These are phyloP conservation scores for Dalechampia spathulata DNA, from an alignment of 441 rosid species.

Conservation along the genomic window DNA sequence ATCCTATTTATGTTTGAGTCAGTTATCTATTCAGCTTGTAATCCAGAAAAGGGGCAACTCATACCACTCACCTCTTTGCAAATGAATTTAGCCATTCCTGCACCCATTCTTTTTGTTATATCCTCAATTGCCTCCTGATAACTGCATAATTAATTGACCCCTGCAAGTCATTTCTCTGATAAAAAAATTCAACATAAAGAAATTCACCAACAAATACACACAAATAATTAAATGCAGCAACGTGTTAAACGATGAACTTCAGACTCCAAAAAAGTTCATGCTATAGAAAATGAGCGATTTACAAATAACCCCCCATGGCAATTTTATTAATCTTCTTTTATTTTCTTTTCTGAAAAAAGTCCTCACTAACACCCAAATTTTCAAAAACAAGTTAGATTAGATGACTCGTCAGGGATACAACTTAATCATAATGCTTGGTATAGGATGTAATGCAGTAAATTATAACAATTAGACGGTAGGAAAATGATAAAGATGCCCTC, in stretches of 20 bases:
- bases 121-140: constrained; percentile 64
- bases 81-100: constrained; percentile 97
- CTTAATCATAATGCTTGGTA: too few species aligned
- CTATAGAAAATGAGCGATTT: too few species aligned
- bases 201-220: constrained; percentile 5
- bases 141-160: too few species aligned
- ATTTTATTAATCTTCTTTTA: background rate
- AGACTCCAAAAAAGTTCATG: background rate
- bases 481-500: too few species aligned
- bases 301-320: too few species aligned
- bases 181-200: too few species aligned
- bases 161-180: too few species aligned
- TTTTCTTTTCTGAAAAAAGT: background rate
- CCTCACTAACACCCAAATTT: background rate
- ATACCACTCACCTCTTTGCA: constrained; percentile 69
- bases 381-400: background rate
- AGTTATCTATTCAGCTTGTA: background rate
- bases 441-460: too few species aligned
- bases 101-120: constrained; percentile 86
- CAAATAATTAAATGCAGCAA: constrained; percentile 1
- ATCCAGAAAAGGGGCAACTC: background rate
- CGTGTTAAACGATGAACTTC: background rate
- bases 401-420: too few species aligned
- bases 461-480: too few species aligned
- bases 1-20: background rate